These are phyloP conservation scores for Schwanniomyces pseudopolymorphus DNA, from an alignment of 805 yeast genomes.

Conservation along the genomic window DNA sequence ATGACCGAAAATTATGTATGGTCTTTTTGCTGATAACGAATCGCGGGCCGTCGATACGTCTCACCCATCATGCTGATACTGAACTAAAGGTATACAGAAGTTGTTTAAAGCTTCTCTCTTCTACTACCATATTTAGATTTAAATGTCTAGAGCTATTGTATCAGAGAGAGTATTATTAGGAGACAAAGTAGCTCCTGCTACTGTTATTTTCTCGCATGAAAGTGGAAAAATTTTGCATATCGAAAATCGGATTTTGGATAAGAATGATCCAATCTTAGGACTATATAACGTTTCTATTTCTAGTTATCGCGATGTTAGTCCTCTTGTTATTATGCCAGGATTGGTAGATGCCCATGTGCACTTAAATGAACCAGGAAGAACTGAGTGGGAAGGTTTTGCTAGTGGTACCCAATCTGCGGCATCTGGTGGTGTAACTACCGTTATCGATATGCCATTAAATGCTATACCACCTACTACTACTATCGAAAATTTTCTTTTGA, in stretches of 20 bases:
- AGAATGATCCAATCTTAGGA: constrained; percentile 39
- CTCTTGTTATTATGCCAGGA: constrained; percentile 78
- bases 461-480: constrained; percentile 96
- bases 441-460: constrained; percentile 93
- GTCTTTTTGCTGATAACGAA: neutral
- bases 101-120: no score
- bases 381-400: constrained; percentile 98
- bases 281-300: constrained; percentile 43
- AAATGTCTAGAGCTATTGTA: constrained; percentile 64
- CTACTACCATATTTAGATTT: no score
- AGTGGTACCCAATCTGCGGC: constrained; percentile 95
- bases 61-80: neutral
- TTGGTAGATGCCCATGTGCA: constrained; percentile 93
- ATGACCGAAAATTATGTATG: neutral
- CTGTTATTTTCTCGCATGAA: constrained; percentile 56
- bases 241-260: constrained; percentile 28
- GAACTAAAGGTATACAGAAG: no score
- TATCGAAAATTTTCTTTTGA: constrained; percentile 68
- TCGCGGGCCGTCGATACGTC: neutral
- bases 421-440: constrained; percentile 94
- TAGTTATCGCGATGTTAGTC: constrained; percentile 56
- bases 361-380: constrained; percentile 94
- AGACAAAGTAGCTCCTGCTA: constrained; percentile 52
- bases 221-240: constrained; percentile 58
- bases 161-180: constrained; percentile 58